Base-by-base conservation (phyloP, 257 asterid species). In the Salvia rosmarinus region DNA sequence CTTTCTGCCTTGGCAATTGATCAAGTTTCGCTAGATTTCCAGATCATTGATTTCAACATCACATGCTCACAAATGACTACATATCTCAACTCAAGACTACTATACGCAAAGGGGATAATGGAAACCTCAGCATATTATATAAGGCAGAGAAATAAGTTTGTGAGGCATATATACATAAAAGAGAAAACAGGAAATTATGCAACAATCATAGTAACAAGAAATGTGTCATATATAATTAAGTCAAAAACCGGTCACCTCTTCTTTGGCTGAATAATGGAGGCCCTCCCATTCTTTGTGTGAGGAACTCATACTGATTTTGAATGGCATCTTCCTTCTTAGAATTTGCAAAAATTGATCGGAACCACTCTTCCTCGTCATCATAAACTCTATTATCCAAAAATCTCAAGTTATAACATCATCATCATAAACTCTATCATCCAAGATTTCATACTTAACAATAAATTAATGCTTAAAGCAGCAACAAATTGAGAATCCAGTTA, bases 211-310 rank as follows among this genome's bases (percentile, higher is more conserved):
- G 28, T 16, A 34, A 55, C 44, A 39, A 8, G 34, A 71, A 32
- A 66, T 60, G 46, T 21, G 11, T 20, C 5, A 20, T n/a, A n/a
- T n/a, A n/a, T 6, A 21, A 1, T 7, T 5, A 19, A 17, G 55
- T 59, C 30, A 25, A 59, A 71, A 14, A 25, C 58, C 19, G 8
- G 75, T 52, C 52, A 89, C 97, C 99, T 91, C 84, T 91, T 80
- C 99, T 85, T 83, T 89, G 93, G 71, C 85, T 84, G 78, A 64
- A 94, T 19, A 94, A 80, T 46, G 96, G 86, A 74, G 99, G 99
- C 67, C 99, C 99, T 68, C 99, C 99, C 99, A 94, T 91, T 77
- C 99, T 82, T 56, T 94, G 99, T 64, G 79, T 82, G 67, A 94
- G 89, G 89, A 91, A 94, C 80, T 91, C 99, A 9, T 94, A 94